Evolutionary conservation across 2,329 filamentous ascomycete species (phyloP), one percentile per base, ranked within the genome.

Genomic region (Fusarium tupiense): DNA sequence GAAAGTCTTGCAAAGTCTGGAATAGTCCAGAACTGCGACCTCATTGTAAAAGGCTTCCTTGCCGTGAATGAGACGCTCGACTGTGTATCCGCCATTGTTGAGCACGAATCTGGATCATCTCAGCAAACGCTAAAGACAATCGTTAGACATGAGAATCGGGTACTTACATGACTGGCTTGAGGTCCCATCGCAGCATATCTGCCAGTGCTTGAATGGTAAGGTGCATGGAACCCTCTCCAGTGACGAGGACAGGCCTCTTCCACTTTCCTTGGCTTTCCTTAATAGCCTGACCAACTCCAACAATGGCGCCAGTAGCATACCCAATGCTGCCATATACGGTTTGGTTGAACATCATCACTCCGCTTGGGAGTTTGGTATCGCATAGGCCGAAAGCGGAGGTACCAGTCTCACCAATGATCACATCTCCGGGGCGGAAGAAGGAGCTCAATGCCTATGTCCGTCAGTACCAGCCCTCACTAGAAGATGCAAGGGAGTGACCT

Each of bases 111-210:
- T 62, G 3, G 7, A 1, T 4, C 8, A 14, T 19, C 19, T 62
- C 3, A 62, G 31, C 22, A 16, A 11, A 29, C 5, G 14, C 7
- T 8, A 1, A n/a, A 11, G 8, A n/a, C 13, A 2, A 8, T 13
- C 17, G 10, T 17, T 7, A 17, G 19, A 54, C 17, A 5, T 9
- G 20, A 22, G 24, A 54, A 13, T 14, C 13, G 1, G 31, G 1
- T 17, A 26, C 59, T 44, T 13, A 60, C 61, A 63, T 60, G 26
- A 60, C 24, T n/a, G 61, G 61, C 53, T 63, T 63, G 22, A 63
- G n/a, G 2, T 49, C 41, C 41, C 53, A 63, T 3, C 53, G 26
- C 2, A 60, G 14, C 53, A 49, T 60, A 17, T 63, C 35, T 4
- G 53, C 41, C 13, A 63, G 2, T 3, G 53, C 53, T 19, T 63